These are phyloP conservation scores for Hypholoma fasciculare DNA, from an alignment of 768 basidiomycete species.

Conservation along the genomic window DNA sequence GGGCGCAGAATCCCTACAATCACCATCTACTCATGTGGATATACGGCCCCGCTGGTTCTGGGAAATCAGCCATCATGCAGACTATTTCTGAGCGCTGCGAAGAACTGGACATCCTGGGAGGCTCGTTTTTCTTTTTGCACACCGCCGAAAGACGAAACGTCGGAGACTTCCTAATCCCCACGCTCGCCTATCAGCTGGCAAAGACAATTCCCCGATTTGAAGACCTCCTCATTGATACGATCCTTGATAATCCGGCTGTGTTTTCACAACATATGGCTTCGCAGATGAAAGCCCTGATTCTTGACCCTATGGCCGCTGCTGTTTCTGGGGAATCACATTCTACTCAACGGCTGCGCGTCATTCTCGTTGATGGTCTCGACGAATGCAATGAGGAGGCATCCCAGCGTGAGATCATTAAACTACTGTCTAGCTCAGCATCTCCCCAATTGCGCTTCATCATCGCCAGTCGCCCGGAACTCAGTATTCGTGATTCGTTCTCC, in stretches of 20 bases:
- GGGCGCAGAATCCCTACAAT: not conserved
- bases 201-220: slow-evolving; percentile 1
- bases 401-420: slow-evolving; percentile 8
- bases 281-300: slow-evolving; percentile 11
- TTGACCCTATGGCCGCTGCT: slow-evolving; percentile 1
- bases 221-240: not conserved
- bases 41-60: slow-evolving; percentile 17
- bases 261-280: not conserved
- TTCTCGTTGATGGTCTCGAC: slow-evolving; percentile 19
- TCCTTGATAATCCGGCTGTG: slow-evolving; percentile 7
- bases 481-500: not conserved
- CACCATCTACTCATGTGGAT: slow-evolving; percentile 13
- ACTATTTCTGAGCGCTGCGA: slow-evolving; percentile 10
- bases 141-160: not conserved
- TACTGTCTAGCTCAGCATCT: not conserved
- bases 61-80: slow-evolving; percentile 19
- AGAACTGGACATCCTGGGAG: not conserved
- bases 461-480: slow-evolving; percentile 11
- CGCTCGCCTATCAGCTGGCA: slow-evolving; percentile 15
- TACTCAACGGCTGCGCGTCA: not conserved
- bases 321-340: not conserved
- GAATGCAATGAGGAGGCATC: slow-evolving; percentile 11
- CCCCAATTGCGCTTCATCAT: not conserved
- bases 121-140: slow-evolving; percentile 16
- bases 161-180: not conserved